These are phyloP conservation scores for Yamadazyma taylorii DNA, from an alignment of 1,139 yeast genomes.

Conservation along the genomic window DNA sequence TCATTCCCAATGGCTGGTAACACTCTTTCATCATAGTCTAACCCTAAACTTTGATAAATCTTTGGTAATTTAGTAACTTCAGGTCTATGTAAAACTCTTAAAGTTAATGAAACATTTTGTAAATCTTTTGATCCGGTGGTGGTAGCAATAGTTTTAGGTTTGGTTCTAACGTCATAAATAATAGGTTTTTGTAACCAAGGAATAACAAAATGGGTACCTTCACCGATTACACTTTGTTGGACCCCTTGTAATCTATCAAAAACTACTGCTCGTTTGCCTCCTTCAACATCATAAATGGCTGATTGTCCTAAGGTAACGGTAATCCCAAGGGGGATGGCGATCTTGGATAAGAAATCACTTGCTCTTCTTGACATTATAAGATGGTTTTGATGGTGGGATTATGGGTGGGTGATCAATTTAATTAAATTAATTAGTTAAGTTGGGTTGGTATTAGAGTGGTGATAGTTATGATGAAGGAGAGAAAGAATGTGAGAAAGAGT, in stretches of 20 bases:
- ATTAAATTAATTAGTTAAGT: no score
- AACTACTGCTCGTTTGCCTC: conserved; percentile 94
- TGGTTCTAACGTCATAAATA: conserved; percentile 85
- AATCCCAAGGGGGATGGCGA: conserved; percentile 72
- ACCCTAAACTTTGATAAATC: conserved; percentile 88
- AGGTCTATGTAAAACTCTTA: conserved; percentile 93
- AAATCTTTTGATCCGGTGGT: conserved; percentile 97
- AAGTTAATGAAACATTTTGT: conserved; percentile 91
- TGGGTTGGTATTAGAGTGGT: no score
- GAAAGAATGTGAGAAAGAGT: no score
- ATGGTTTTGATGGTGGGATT: no score
- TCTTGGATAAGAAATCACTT: conserved; percentile 40
- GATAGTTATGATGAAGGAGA: background rate
- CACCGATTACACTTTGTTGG: conserved; percentile 82
- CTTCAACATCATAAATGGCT: conserved; percentile 88
- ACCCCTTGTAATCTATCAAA: conserved; percentile 93
- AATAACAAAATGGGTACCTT: conserved; percentile 91
- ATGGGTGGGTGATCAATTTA: no score
- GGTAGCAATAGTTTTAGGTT: conserved; percentile 89
- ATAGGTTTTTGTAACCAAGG: conserved; percentile 97
- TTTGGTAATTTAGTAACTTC: conserved; percentile 78
- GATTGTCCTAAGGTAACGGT: conserved; percentile 67
- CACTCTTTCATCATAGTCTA: conserved; percentile 96
- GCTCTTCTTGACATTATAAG: conserved; percentile 36
- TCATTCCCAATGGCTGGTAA: conserved; percentile 97